Percentiles rank a stretch among this genome's conserved stretches.
Evolutionary conservation across 805 yeast species (phyloP).

Genomic region (Candida krabiensis): DNA sequence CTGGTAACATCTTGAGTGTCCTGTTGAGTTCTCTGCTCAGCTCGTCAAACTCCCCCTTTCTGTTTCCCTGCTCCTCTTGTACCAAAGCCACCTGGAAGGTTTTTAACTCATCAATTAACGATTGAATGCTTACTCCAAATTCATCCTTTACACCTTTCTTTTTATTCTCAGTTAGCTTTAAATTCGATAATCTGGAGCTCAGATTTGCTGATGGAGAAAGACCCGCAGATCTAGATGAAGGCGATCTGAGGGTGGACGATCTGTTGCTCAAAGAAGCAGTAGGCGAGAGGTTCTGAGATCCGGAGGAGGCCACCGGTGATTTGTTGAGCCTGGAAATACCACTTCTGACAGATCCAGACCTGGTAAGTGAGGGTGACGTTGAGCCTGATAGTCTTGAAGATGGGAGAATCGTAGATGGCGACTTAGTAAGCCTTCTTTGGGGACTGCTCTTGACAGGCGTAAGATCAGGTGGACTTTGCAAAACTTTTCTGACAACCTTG

Average conservation of each 20-base stretch:
- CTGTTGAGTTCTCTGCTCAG: slow-evolving; percentile 14
- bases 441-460: slow-evolving; percentile 12
- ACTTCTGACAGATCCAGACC: slow-evolving; percentile 8
- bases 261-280: slow-evolving; percentile 6
- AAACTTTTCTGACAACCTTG: slow-evolving; percentile 24
- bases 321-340: slow-evolving; percentile 4
- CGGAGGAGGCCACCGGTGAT: slow-evolving; percentile 10
- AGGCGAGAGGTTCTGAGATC: slow-evolving; percentile 10
- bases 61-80: slow-evolving; percentile 3
- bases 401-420: slow-evolving; percentile 12
- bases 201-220: slow-evolving; percentile 11
- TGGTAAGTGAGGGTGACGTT: slow-evolving; percentile 5
- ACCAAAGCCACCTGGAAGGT: slow-evolving; percentile 10
- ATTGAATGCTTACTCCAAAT: slow-evolving; percentile 1
- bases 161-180: slow-evolving; percentile 9
- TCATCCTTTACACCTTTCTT: not conserved
- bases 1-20: slow-evolving; percentile 19
- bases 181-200: slow-evolving; percentile 13
- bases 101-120: slow-evolving; percentile 8
- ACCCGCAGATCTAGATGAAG: slow-evolving; percentile 6
- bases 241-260: slow-evolving; percentile 13
- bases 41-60: slow-evolving; percentile 1
- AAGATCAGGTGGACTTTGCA: slow-evolving; percentile 17
- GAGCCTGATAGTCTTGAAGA: slow-evolving; percentile 4
- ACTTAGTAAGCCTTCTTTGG: slow-evolving; percentile 2